Base-by-base conservation (phyloP, 768 basidiomycete genomes). In the Hypsizygus marmoreus region DNA sequence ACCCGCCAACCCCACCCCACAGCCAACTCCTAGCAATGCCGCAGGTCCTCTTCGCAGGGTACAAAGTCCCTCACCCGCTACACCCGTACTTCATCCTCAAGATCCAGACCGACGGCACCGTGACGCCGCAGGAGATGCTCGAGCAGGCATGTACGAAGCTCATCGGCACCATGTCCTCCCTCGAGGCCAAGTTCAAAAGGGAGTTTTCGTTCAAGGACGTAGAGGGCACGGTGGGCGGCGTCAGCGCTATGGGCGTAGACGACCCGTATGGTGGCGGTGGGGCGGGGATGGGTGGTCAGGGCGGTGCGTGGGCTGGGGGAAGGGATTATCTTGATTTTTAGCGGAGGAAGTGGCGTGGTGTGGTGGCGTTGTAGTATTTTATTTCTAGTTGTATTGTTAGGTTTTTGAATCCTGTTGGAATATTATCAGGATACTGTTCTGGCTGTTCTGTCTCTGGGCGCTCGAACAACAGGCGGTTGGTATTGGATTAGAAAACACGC, bases 21-120 rank as follows among this genome's bases (percentile, higher is more conserved):
- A 97, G 95, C 3, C 93, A 99, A 77, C 85, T 98, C 22, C 84
- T 97, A 25, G 69, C 84, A 6, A 88, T 89, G 80, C 87, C 91
- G 5, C 76, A 84, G 54, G 84, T 97, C 54, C 84, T 94, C 50
- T 98, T 98, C 63, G 95, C 95, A 1, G 97, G 97, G 1, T 98
- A 98, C 83, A 93, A 95, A 72, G 92, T 94, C 29, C 95, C 95
- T 0, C 97, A 97, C 59, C 95, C 97, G 1, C 82, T 95, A 16
- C 91, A 97, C 53, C 93, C 95, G 6, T 80, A 94, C 64, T 95
- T 98, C 70, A 75, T 91, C 46, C 81, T 99, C 67, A 97, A 97
- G 67, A 82, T 98, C 44, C 97, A 97, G 69, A 97, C 95, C 2
- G 93, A 97, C 66, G 91, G 93, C 17, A 75, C 81, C 1, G 68